Conservation (phyloP, 352 stramenopile species). For the Pythium sp. region DNA sequence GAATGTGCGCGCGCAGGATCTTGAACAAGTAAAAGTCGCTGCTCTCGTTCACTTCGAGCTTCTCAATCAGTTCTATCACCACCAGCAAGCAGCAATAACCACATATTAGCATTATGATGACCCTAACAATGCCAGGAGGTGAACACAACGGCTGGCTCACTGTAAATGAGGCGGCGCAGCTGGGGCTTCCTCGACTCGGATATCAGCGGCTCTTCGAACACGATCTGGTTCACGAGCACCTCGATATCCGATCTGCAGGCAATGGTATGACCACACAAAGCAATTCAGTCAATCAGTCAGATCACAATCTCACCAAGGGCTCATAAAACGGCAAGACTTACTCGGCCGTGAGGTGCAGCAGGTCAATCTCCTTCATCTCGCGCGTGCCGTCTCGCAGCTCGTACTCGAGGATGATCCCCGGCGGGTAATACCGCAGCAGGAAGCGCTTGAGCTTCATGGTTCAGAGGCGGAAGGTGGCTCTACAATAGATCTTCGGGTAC, state of each 20-base stretch:
- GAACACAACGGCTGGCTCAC: conserved; percentile 27
- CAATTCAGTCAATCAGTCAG: background rate
- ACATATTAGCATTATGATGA: background rate
- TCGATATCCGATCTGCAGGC: conserved; percentile 86
- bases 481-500: background rate
- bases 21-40: conserved; percentile 97
- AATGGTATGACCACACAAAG: background rate
- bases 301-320: background rate
- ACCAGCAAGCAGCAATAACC: background rate
- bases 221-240: conserved; percentile 94
- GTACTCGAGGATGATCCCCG: conserved; percentile 96
- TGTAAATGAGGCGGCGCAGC: conserved; percentile 92
- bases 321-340: conserved; percentile 28
- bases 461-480: background rate
- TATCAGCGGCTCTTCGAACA: conserved; percentile 94
- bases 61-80: conserved; percentile 90
- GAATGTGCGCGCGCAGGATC: conserved; percentile 93
- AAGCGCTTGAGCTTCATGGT: conserved; percentile 96
- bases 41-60: conserved; percentile 92
- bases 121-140: background rate
- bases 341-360: conserved; percentile 92
- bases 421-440: conserved; percentile 94
- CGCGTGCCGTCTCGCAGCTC: conserved; percentile 90
- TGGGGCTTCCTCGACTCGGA: conserved; percentile 92
- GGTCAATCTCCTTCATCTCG: conserved; percentile 95